These are phyloP conservation scores for Geotrichum citri-aurantii DNA, from an alignment of 1,139 yeast genomes.

Conservation along the genomic window DNA sequence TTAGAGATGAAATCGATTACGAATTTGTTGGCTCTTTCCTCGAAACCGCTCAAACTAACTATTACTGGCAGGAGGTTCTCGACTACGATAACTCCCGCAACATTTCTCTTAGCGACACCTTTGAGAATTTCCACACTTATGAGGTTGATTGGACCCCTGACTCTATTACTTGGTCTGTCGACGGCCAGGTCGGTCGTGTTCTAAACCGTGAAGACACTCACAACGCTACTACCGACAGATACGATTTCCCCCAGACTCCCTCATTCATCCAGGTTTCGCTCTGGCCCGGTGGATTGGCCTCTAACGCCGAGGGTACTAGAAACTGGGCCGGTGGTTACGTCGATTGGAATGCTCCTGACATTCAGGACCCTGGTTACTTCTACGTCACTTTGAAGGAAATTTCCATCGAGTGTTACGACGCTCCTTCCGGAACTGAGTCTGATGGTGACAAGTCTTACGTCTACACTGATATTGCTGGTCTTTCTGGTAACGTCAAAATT, in stretches of 20 bases:
- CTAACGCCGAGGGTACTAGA: constrained; percentile 67
- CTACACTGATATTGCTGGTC: constrained; percentile 47
- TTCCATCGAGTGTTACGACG: constrained; percentile 59
- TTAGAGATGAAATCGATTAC: constrained; percentile 84
- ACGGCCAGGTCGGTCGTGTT: constrained; percentile 65
- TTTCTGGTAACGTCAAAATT: constrained; percentile 47
- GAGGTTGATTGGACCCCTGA: constrained; percentile 83
- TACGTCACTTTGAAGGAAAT: constrained; percentile 59
- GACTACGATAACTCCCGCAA: constrained; percentile 58
- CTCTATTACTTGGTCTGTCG: constrained; percentile 62
- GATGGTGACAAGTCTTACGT: constrained; percentile 54
- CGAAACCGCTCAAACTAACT: constrained; percentile 65
- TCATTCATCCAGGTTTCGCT: constrained; percentile 76
- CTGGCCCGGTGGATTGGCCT: constrained; percentile 85
- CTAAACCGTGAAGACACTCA: constrained; percentile 60
- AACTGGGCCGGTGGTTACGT: constrained; percentile 93
- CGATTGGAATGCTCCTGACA: constrained; percentile 76
- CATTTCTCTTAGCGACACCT: constrained; percentile 48
- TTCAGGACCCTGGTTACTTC: constrained; percentile 68
- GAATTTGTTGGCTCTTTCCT: constrained; percentile 78
- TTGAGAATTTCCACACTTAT: constrained; percentile 66
- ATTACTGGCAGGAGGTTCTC: constrained; percentile 65
- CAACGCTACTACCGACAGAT: constrained; percentile 54
- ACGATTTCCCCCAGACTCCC: constrained; percentile 86
- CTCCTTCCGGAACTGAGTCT: constrained; percentile 48